Percentiles rank a stretch among this genome's conserved stretches.
These are phyloP conservation scores for Ascosphaera apis DNA, from an alignment of 2,329 filamentous ascomycete species.

Conservation along the genomic window DNA sequence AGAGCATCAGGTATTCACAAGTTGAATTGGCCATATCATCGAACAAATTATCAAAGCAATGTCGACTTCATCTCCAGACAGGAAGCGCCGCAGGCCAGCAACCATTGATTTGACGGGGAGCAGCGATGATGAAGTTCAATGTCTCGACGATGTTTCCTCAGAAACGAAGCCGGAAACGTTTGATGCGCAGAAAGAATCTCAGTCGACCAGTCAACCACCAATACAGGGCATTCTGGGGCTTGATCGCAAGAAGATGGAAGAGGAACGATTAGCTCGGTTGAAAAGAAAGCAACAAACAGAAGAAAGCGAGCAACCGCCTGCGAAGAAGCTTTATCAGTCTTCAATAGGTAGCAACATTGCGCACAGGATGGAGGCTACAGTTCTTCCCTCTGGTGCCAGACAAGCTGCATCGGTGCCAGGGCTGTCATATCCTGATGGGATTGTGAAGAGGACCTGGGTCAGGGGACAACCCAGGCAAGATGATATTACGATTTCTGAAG, in stretches of 20 bases:
- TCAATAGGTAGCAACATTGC: slow-evolving; percentile 4
- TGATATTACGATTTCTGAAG: slow-evolving; percentile 73
- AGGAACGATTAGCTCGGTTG: slow-evolving; percentile 50
- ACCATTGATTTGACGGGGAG: background rate
- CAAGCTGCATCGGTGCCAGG: slow-evolving; percentile 1
- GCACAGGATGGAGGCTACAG: background rate
- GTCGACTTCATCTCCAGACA: no score
- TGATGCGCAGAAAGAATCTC: background rate
- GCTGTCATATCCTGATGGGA: slow-evolving; percentile 28
- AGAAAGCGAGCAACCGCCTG: slow-evolving; percentile 11
- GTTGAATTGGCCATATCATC: no score
- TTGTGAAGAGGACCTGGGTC: slow-evolving; percentile 63
- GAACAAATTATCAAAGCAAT: no score
- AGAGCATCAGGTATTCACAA: no score
- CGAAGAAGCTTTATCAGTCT: slow-evolving; percentile 9
- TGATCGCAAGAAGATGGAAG: slow-evolving; percentile 65
- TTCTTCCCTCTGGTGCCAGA: background rate
- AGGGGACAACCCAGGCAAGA: slow-evolving; percentile 38
- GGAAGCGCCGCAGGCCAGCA: no score
- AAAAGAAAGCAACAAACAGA: slow-evolving; percentile 36
- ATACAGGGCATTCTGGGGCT: slow-evolving; percentile 27
- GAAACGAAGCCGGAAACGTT: background rate
- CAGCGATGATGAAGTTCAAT: slow-evolving; percentile 2
- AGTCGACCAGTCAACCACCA: background rate
- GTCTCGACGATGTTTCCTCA: no score